Conservation (phyloP, 2,329 filamentous ascomycete genomes). For the Aspergillus luchuensis region DNA sequence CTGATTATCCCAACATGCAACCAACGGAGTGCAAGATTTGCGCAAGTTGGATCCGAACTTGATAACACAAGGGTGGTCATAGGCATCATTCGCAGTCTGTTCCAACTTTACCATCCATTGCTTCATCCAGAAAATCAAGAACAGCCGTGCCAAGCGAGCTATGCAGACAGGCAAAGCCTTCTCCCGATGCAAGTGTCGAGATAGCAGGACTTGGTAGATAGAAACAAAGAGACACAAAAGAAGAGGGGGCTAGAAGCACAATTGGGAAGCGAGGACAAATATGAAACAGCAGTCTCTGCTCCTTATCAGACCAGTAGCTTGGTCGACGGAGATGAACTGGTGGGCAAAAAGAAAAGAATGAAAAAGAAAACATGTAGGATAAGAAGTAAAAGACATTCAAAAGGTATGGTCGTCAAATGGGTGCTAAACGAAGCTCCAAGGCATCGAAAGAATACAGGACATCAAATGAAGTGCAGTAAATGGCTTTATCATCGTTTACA, state of each 20-base stretch:
- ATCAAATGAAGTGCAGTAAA: constrained; percentile 17
- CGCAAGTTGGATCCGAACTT: constrained; percentile 1
- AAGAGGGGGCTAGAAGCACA: constrained; percentile 15
- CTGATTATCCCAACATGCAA: constrained; percentile 18
- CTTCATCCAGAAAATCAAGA: constrained; percentile 10
- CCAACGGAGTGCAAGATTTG: constrained; percentile 12
- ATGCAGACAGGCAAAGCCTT: constrained; percentile 9
- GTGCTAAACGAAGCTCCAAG: constrained; percentile 20
- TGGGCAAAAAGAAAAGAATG: constrained; percentile 1
- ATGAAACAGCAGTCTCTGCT: constrained; percentile 12
- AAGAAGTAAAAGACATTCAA: constrained; percentile 9
- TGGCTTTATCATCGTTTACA: constrained; percentile 20
- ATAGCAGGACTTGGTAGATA: constrained; percentile 14
- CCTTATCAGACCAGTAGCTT: background rate
- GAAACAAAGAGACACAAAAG: constrained; percentile 9
- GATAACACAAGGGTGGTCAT: background rate
- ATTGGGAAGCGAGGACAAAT: constrained; percentile 8
- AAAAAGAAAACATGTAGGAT: background rate
- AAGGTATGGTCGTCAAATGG: constrained; percentile 13
- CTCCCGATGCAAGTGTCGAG: constrained; percentile 10
- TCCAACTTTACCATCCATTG: constrained; percentile 6
- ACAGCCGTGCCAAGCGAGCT: constrained; percentile 7
- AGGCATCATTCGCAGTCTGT: background rate
- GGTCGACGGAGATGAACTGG: background rate
- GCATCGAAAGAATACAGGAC: constrained; percentile 26